Base-by-base conservation (phyloP, 2,329 filamentous ascomycete genomes). In the Aotearoamyces nothofagi region DNA sequence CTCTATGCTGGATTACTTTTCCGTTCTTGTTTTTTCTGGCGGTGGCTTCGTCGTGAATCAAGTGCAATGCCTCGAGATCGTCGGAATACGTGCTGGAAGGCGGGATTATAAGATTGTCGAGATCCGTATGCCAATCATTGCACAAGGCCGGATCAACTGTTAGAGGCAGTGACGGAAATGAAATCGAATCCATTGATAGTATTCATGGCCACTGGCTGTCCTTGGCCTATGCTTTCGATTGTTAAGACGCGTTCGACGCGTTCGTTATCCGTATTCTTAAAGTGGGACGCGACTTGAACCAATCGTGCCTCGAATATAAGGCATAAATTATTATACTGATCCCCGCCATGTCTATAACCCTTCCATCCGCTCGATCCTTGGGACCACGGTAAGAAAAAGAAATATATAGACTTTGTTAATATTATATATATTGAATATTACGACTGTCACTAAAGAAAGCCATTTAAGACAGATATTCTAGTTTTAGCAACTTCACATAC, bases 401-500 rank as follows among this genome's bases (percentile, higher is more conserved):
- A n/a, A n/a, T n/a, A n/a, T n/a, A n/a, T n/a, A n/a, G n/a, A n/a
- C n/a, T n/a, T n/a, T n/a, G n/a, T n/a, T n/a, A n/a, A n/a, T n/a
- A n/a, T n/a, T n/a, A n/a, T n/a, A n/a, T n/a, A n/a, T n/a, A n/a
- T n/a, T n/a, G n/a, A n/a, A n/a, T n/a, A n/a, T n/a, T n/a, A n/a
- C n/a, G n/a, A n/a, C n/a, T 20, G n/a, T 20, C 24, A 33, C 31
- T 35, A 46, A 17, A 49, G 24, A 35, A 45, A 69, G 32, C 69
- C 63, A 39, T 56, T 63, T 38, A 77, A 41, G 10, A 75, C 68
- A 34, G 63, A 57, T 12, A 74, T 63, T 37, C 71, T 57, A 5
- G 69, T 73, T 37, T 58, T 54, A 4, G 70, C 69, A 10, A 74
- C 66, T 14, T 70, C 62, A 9, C 26, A 28, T n/a, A n/a, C n/a